Evolutionary conservation across 1,284 basidiomycete species (phyloP), one percentile per base, ranked within the genome.

Genomic region (Boletus semigastroideus): DNA sequence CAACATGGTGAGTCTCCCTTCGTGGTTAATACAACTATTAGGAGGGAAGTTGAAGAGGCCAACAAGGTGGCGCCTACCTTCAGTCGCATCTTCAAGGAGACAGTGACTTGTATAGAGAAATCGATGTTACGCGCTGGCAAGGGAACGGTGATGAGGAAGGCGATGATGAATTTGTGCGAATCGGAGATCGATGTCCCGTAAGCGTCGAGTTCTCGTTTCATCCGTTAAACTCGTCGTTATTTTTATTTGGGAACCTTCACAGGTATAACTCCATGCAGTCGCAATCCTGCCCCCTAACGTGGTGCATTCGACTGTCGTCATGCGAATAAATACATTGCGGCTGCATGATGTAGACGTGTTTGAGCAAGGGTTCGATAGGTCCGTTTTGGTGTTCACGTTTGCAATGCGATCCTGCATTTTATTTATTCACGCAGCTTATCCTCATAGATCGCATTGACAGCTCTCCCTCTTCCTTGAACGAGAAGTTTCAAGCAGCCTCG

Each of bases 1-100:
- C 80, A 95, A 86, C 42, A 85, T 85, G 41, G 94, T 98, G 60
- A 98, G 77, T n/a, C n/a, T n/a, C n/a, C n/a, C n/a, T n/a, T n/a
- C n/a, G n/a, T n/a, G n/a, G n/a, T n/a, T n/a, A n/a, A n/a, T n/a
- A n/a, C n/a, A n/a, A n/a, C n/a, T n/a, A n/a, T n/a, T n/a, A n/a
- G n/a, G n/a, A n/a, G n/a, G n/a, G n/a, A n/a, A n/a, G n/a, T n/a
- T n/a, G 66, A 72, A 34, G 63, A 64, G 28, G 74, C 70, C 1
- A 75, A 74, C 51, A 54, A 31, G 19, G 56, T 53, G 2, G 66
- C 65, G 2, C 71, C 70, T 0, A 46, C 56, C 8, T 73, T 69
- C 34, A 71, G 68, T 22, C 50, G 67, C 19, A 66, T 75, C 2
- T 68, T 66, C 49, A 68, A 67, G 33, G 68, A 69, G 43, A 63